Evolutionary conservation across 1,139 yeast species (phyloP).

Genomic region (Blastobotrys apis): DNA sequence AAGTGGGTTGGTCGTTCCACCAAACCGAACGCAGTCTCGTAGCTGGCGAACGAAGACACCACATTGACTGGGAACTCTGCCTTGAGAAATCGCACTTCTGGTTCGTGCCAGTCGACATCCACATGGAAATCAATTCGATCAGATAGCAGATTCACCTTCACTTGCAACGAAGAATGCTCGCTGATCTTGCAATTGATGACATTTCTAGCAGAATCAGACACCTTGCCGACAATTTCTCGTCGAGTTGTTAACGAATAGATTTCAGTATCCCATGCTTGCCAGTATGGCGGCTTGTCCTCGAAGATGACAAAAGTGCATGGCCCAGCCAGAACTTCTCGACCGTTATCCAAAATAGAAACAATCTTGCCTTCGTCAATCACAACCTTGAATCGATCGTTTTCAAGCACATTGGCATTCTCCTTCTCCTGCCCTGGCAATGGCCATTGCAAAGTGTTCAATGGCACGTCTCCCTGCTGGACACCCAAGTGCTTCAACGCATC

Average conservation of each 20-base stretch:
- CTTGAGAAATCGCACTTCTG: slow-evolving; percentile 70
- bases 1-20: slow-evolving; percentile 90
- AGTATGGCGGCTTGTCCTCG: slow-evolving; percentile 83
- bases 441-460: slow-evolving; percentile 68
- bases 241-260: slow-evolving; percentile 71
- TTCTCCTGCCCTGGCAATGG: not conserved
- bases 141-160: slow-evolving; percentile 18
- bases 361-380: slow-evolving; percentile 60
- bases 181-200: slow-evolving; percentile 57
- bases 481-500: slow-evolving; percentile 48
- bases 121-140: slow-evolving; percentile 53
- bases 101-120: slow-evolving; percentile 77
- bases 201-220: slow-evolving; percentile 47
- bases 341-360: slow-evolving; percentile 53
- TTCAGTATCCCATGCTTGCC: slow-evolving; percentile 98
- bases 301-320: slow-evolving; percentile 51
- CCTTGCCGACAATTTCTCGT: slow-evolving; percentile 41
- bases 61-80: slow-evolving; percentile 91
- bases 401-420: slow-evolving; percentile 41
- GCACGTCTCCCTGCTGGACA: slow-evolving; percentile 26
- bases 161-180: slow-evolving; percentile 53
- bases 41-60: slow-evolving; percentile 68
- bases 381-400: slow-evolving; percentile 60
- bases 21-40: slow-evolving; percentile 90
- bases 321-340: slow-evolving; percentile 55